Evolutionary conservation across 2,329 filamentous ascomycete genomes (phyloP).

Genomic region (Ustilaginoidea virens): DNA sequence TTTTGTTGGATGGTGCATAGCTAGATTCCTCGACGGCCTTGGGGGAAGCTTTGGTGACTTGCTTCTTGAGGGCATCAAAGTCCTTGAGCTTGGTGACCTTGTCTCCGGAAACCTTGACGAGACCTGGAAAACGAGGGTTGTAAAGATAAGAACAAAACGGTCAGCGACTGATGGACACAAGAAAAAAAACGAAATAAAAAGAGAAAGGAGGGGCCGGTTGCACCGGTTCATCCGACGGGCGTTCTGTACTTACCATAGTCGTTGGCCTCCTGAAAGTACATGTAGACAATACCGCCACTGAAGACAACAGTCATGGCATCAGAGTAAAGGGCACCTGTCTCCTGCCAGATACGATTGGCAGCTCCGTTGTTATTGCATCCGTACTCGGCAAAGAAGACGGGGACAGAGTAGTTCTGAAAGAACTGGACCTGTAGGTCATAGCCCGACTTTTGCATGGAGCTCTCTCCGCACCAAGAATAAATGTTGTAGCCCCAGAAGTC

Average conservation of each 20-base stretch:
- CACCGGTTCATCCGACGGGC: too few relatives aligned
- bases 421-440: conserved; percentile 73
- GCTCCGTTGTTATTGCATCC: conserved; percentile 65
- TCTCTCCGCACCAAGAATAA: conserved; percentile 96
- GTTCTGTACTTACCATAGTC: conserved; percentile 50
- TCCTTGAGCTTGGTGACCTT: conserved; percentile 54
- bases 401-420: conserved; percentile 79
- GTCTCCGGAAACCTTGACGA: conserved; percentile 45
- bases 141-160: not conserved
- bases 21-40: conserved; percentile 45
- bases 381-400: conserved; percentile 97
- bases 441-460: conserved; percentile 58
- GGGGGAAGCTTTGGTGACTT: conserved; percentile 54
- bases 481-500: conserved; percentile 99
- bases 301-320: conserved; percentile 71
- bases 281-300: conserved; percentile 96
- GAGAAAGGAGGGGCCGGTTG: too few relatives aligned
- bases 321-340: conserved; percentile 70
- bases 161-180: conserved; percentile 1
- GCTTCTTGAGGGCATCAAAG: conserved; percentile 55
- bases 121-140: conserved; percentile 39
- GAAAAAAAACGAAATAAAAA: not conserved
- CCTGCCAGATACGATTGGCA: conserved; percentile 63
- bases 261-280: conserved; percentile 90
- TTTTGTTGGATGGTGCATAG: conserved; percentile 63